phyloP scores from a whole-genome alignment of 2,329 filamentous ascomycete species.

The Trichoderma asperellum region DNA sequence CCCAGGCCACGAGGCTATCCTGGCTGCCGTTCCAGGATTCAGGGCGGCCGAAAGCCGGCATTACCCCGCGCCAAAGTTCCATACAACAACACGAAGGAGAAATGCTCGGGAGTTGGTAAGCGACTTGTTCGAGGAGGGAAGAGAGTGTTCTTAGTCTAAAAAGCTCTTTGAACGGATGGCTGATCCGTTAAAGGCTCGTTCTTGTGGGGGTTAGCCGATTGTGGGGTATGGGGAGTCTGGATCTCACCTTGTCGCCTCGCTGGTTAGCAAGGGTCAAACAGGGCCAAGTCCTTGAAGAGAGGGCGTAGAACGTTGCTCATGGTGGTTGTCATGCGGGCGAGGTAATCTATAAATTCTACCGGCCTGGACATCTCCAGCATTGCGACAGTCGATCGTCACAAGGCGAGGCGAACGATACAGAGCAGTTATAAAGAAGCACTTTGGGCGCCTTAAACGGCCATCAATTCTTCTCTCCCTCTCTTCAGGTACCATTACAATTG shows the following conservation, averaged over 20 bases:
- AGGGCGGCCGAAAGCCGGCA: constrained; percentile 16
- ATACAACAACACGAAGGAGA: constrained; percentile 13
- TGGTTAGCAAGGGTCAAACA: constrained; percentile 24
- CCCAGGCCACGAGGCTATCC: constrained; percentile 5
- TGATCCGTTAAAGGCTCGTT: constrained; percentile 11
- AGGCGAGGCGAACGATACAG: neutral
- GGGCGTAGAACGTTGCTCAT: neutral
- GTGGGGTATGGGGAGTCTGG: constrained; percentile 27
- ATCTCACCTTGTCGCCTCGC: constrained; percentile 9
- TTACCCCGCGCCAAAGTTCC: constrained; percentile 18
- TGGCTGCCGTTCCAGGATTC: constrained; percentile 9
- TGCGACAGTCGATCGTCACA: constrained; percentile 13
- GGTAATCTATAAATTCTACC: constrained; percentile 20
- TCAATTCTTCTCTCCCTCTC: neutral
- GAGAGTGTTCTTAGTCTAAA: neutral
- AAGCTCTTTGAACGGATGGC: neutral
- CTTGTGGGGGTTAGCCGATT: constrained; percentile 25
- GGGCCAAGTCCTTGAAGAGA: constrained; percentile 11
- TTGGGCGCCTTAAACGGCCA: neutral
- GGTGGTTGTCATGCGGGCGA: constrained; percentile 5
- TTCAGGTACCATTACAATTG: neutral
- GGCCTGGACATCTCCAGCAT: neutral
- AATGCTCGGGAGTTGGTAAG: constrained; percentile 16
- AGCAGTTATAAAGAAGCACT: neutral
- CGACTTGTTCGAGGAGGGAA: neutral